phyloP scores from a whole-genome alignment of 305 asterid genomes.

The Monarda citriodora region DNA sequence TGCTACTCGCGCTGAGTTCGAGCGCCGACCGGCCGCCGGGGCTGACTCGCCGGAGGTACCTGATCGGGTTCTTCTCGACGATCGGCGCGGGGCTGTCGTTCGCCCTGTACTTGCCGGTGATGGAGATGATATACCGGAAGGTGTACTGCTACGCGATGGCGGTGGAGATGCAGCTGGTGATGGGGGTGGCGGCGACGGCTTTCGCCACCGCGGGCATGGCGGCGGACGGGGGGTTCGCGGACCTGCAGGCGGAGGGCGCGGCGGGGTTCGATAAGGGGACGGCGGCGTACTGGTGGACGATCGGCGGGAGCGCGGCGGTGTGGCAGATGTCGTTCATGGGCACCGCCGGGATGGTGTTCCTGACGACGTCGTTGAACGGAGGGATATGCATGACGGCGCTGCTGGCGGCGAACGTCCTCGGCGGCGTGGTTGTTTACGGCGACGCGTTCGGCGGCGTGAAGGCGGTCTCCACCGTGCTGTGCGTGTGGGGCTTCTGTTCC shows the following conservation, averaged over 20 bases:
- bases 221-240: slow-evolving; percentile 36
- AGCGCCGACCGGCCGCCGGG: slow-evolving; percentile 36
- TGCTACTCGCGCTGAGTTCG: slow-evolving; percentile 40
- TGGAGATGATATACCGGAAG: slow-evolving; percentile 50
- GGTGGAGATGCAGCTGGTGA: slow-evolving; percentile 67
- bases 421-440: slow-evolving; percentile 55
- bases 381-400: slow-evolving; percentile 78
- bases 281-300: slow-evolving; percentile 45
- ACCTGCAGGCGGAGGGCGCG: slow-evolving; percentile 34
- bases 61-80: slow-evolving; percentile 48
- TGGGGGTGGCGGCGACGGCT: slow-evolving; percentile 50
- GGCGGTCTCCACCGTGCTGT: slow-evolving; percentile 52
- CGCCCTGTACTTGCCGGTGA: slow-evolving; percentile 57
- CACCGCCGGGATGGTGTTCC: slow-evolving; percentile 71
- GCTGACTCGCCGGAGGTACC: slow-evolving; percentile 28
- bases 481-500: slow-evolving; percentile 68
- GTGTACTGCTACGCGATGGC: slow-evolving; percentile 66
- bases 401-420: slow-evolving; percentile 42
- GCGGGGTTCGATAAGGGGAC: slow-evolving; percentile 43
- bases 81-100: slow-evolving; percentile 56
- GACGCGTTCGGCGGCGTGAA: slow-evolving; percentile 60
- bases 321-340: slow-evolving; percentile 81
- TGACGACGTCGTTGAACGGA: slow-evolving; percentile 67
- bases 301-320: slow-evolving; percentile 27
- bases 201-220: slow-evolving; percentile 58